Evolutionary conservation across 2,329 filamentous ascomycete species (phyloP).

Genomic region (Pestalotiopsis sp.): DNA sequence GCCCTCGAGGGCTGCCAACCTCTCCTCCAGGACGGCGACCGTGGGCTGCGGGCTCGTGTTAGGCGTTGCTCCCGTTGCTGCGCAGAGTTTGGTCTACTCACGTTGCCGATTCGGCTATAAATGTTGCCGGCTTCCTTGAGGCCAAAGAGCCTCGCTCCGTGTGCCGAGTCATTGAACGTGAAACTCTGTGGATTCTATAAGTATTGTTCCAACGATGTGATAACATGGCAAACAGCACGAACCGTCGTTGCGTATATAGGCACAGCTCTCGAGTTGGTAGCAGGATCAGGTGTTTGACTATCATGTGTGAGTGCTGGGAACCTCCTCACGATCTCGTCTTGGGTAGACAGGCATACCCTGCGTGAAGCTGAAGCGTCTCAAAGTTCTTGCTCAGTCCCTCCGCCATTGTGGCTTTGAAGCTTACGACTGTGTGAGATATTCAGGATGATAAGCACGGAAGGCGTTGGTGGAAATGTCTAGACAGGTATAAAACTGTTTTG

Average conservation of each 20-base stretch:
- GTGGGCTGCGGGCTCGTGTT: conserved; percentile 65
- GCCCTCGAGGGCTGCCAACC: conserved; percentile 92
- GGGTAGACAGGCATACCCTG: conserved; percentile 60
- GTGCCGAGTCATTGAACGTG: conserved; percentile 93
- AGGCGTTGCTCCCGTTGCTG: background rate
- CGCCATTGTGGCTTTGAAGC: conserved; percentile 37
- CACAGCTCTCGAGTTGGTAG: conserved; percentile 86
- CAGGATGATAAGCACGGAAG: background rate
- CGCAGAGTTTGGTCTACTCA: conserved; percentile 40
- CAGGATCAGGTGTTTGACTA: conserved; percentile 78
- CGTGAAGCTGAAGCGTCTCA: conserved; percentile 85
- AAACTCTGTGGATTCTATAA: conserved; percentile 64
- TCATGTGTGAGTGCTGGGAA: conserved; percentile 16
- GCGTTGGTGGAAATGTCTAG: background rate
- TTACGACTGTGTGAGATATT: background rate
- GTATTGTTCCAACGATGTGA: conserved; percentile 7
- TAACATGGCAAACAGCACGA: conserved; percentile 14
- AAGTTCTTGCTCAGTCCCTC: conserved; percentile 64
- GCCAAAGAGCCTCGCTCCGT: conserved; percentile 91
- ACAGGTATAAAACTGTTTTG: background rate
- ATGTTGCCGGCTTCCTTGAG: conserved; percentile 98
- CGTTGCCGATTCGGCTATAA: conserved; percentile 96
- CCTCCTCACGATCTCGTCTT: conserved; percentile 11
- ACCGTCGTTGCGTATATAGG: conserved; percentile 94
- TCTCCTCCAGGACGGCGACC: conserved; percentile 94